Conservation (phyloP, 352 stramenopile species). For the Pythium rishiriense region DNA sequence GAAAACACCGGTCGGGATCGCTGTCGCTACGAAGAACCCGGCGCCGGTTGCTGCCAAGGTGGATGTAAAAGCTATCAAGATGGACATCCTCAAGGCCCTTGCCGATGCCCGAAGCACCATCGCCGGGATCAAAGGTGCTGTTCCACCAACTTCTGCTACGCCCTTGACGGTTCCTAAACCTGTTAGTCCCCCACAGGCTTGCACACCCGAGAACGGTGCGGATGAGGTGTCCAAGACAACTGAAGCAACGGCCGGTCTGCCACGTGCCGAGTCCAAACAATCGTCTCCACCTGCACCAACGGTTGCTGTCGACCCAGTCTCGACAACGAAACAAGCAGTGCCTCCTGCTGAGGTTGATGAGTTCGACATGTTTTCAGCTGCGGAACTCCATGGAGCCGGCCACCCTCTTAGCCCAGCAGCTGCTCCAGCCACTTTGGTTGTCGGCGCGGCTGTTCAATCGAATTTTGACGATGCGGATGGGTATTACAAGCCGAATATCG, state of each 20-base stretch:
- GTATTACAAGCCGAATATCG: slow-evolving; percentile 96
- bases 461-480: slow-evolving; percentile 97
- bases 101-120: slow-evolving; percentile 75
- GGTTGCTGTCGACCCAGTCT: neutral
- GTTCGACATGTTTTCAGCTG: slow-evolving; percentile 88
- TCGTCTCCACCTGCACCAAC: neutral
- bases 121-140: slow-evolving; percentile 53
- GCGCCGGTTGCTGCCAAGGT: slow-evolving; percentile 19
- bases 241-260: neutral
- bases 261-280: neutral
- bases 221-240: neutral
- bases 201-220: neutral
- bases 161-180: neutral
- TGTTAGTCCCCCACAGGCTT: neutral
- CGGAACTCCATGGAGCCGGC: slow-evolving; percentile 56
- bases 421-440: slow-evolving; percentile 29
- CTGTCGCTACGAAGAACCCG: neutral
- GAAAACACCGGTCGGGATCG: no score
- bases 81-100: slow-evolving; percentile 77
- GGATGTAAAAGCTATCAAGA: slow-evolving; percentile 78
- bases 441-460: slow-evolving; percentile 51
- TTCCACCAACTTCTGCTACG: neutral
- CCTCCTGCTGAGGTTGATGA: slow-evolving; percentile 48
- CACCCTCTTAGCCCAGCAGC: slow-evolving; percentile 31
- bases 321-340: slow-evolving; percentile 14